These are phyloP conservation scores for Aspergillus pseudoviridinutans DNA, from an alignment of 2,329 filamentous ascomycete genomes.

Conservation along the genomic window DNA sequence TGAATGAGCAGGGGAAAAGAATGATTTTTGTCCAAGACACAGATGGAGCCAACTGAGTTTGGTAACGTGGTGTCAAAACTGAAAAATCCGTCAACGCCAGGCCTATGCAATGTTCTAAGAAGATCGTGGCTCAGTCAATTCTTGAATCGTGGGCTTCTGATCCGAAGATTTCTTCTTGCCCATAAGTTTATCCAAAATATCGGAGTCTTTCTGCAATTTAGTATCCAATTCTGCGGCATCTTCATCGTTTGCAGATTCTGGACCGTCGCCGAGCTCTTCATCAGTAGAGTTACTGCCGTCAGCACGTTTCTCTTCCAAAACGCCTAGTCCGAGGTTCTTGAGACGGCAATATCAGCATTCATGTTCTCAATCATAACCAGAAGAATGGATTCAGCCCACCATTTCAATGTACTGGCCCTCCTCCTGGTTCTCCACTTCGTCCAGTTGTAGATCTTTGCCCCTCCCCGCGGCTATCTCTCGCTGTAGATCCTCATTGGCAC, in stretches of 20 bases:
- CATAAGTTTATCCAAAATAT: constrained; percentile 36
- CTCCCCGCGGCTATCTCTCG: constrained; percentile 34
- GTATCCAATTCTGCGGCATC: constrained; percentile 11
- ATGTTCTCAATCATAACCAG: not conserved
- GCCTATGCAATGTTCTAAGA: not conserved
- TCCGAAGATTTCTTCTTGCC: constrained; percentile 27
- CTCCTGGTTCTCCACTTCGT: constrained; percentile 30
- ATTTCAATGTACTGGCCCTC: constrained; percentile 42
- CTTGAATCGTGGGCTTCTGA: constrained; percentile 35
- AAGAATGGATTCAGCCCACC: constrained; percentile 22
- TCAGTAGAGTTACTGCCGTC: constrained; percentile 13
- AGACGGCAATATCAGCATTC: not conserved
- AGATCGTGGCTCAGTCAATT: constrained; percentile 25
- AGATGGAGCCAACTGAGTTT: not conserved
- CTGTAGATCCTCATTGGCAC: constrained; percentile 41
- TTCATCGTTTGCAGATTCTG: constrained; percentile 4
- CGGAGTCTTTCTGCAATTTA: constrained; percentile 17
- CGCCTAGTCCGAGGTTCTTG: constrained; percentile 43
- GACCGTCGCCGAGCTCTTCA: constrained; percentile 16
- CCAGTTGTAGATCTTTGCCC: constrained; percentile 28
- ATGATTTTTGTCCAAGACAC: not conserved
- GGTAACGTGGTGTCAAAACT: not conserved
- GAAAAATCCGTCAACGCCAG: not conserved
- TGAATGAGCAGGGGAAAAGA: not conserved
- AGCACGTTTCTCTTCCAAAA: constrained; percentile 38